Base-by-base conservation (phyloP, 305 asterid genomes). In the Coffea humblotiana region DNA sequence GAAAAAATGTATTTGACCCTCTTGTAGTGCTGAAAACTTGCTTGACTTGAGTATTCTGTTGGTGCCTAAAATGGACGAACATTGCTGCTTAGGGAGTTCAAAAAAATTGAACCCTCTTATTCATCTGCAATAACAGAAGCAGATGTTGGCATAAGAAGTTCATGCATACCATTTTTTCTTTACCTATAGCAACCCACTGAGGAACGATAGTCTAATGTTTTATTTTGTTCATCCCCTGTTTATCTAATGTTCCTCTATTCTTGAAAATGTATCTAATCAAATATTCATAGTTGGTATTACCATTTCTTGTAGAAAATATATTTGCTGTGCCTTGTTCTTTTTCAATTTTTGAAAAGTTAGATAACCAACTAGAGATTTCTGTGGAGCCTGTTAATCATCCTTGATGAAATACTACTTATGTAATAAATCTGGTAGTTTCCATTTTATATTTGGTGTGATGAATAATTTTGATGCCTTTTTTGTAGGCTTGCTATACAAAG, bases 401-500 rank as follows among this genome's bases (percentile, higher is more conserved):
- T 9, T 58, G 27, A 32, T 35, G 45, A 25, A 58, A 32, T 56
- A 23, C 3, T 23, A 43, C 23, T 40, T 61, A 6, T 75, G 13
- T 9, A 14, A 9, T 47, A 27, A 7, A 8, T 65, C 48, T 77
- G 37, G 40, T 65, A 66, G 40, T 75, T 79, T 75, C 68, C 81
- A 56, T 58, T 77, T 82, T 13, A 60, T 68, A 65, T 74, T 71
- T 78, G 32, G 51, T 10, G 16, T 48, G 56, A 72, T 77, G 73
- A 74, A 80, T 82, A 80, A 79, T 80, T 84, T 81, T 72, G 43
- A 12, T 79, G 77, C 75, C 77, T 74, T 88, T 75, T 85, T 76
- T 80, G 29, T 85, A 96, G 98, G 92, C 93, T 96, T 89, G 94
- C 99, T 78, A 94, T 96, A 89, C 99, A 96, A 86, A 93, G 97